Evolutionary conservation across 305 asterid species (phyloP), one percentile per base, ranked within the genome.

Genomic region (Fraxinus paxiana): DNA sequence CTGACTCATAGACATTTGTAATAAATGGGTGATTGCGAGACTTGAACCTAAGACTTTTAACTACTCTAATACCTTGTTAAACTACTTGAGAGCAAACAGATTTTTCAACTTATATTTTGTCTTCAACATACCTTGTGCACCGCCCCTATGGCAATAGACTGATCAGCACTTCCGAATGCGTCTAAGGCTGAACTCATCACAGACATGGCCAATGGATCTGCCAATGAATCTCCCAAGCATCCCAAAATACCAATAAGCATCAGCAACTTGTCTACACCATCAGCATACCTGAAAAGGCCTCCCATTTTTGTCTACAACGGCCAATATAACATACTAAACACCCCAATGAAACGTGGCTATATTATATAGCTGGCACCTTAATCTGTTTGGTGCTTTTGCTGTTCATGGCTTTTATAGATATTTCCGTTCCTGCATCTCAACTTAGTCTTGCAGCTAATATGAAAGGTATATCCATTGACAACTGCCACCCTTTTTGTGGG

Each of bases 141-240:
- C 54, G 84, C 83, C 2, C 73, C 73, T 63, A 72, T 72, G 31
- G 87, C 70, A 74, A 89, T 76, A 78, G 90, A 84, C 79, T 67
- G 79, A 73, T 82, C 85, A n/a, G 90, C 83, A 30, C 74, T 59
- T 18, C 95, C 93, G 61, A 88, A 89, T 7, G 87, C 90, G 31
- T 89, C 89, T 51, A 90, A 84, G 31, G 88, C 85, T 46, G 90
- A 86, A 71, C 91, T 89, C 13, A 85, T 75, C 6, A 84, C 43
- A 33, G 78, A 83, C 92, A 90, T 82, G 41, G 89, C 84, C 54
- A 87, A 20, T 0, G 94, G 91, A 74, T 83, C 56, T 48, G 87
- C 84, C 12, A 89, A 70, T 18, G 92, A 92, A 76, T 90, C 90
- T 46, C 90, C 94, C 15, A 90, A 46, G 76, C 90, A 72, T 7